Conservation (phyloP, 2,329 filamentous ascomycete species). For the Coniochaeta pulveracea region DNA sequence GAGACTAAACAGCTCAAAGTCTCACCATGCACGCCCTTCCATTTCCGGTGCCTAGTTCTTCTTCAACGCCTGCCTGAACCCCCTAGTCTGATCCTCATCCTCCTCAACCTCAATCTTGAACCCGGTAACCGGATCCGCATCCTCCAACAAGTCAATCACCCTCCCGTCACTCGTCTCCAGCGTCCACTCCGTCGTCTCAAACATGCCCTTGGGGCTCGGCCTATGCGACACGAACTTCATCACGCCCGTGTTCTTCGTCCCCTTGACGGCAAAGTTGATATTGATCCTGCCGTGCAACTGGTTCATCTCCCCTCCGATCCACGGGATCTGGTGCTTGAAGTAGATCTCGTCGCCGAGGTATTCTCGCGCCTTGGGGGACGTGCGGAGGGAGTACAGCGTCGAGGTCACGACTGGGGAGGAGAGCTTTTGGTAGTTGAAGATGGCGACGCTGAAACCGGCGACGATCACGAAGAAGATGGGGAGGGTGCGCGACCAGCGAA, state of each 20-base stretch:
- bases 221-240: slow-evolving; percentile 76
- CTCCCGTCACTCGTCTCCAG: slow-evolving; percentile 53
- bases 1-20: too few relatives aligned
- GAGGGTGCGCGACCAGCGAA: slow-evolving; percentile 60
- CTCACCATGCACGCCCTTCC: not conserved
- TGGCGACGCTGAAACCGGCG: slow-evolving; percentile 61
- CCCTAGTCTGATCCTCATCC: slow-evolving; percentile 23
- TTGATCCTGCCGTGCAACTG: slow-evolving; percentile 86
- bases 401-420: slow-evolving; percentile 79
- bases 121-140: slow-evolving; percentile 55
- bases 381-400: slow-evolving; percentile 85
- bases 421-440: slow-evolving; percentile 99
- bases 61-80: slow-evolving; percentile 38
- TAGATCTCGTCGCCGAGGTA: slow-evolving; percentile 80
- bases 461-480: slow-evolving; percentile 72
- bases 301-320: slow-evolving; percentile 82
- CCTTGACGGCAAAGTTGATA: slow-evolving; percentile 78
- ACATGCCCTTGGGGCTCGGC: slow-evolving; percentile 47
- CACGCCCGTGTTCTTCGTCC: slow-evolving; percentile 55
- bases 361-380: slow-evolving; percentile 61
- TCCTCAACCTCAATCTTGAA: slow-evolving; percentile 8
- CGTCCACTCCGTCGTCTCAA: slow-evolving; percentile 87
- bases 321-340: slow-evolving; percentile 67
- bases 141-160: slow-evolving; percentile 63
- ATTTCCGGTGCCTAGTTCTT: slow-evolving; percentile 17